These are phyloP conservation scores for Hibiscus syriacus DNA, from an alignment of 345 rosid species.

Conservation along the genomic window DNA sequence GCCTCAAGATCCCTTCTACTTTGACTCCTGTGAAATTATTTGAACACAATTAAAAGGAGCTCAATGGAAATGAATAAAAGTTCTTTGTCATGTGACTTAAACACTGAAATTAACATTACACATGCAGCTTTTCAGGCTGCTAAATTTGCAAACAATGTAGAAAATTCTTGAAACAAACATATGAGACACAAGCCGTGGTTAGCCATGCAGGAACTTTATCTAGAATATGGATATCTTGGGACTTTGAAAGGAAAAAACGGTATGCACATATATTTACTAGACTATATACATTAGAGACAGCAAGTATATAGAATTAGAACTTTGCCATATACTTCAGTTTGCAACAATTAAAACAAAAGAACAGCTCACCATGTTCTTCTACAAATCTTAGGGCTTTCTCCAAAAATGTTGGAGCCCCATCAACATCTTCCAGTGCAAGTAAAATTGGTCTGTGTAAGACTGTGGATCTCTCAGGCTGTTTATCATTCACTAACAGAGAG, in stretches of 20 bases:
- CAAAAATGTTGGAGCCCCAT: slow-evolving; percentile 95
- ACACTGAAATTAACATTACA: neutral
- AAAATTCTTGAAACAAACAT: slow-evolving; percentile 3
- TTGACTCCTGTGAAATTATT: slow-evolving; percentile 52
- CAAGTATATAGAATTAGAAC: neutral
- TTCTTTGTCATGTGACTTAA: neutral
- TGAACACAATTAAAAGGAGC: slow-evolving; percentile 21
- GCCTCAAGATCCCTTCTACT: slow-evolving; percentile 93
- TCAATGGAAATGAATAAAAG: neutral
- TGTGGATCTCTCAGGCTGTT: slow-evolving; percentile 40
- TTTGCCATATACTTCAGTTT: slow-evolving; percentile 1
- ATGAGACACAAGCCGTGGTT: neutral
- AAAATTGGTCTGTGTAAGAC: slow-evolving; percentile 78
- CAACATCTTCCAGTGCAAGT: slow-evolving; percentile 94
- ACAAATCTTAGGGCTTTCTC: slow-evolving; percentile 91
- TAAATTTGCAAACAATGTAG: neutral
- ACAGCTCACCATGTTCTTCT: slow-evolving; percentile 76
- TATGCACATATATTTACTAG: neutral
- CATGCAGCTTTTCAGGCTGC: neutral
- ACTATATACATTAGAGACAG: neutral
- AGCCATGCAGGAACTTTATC: slow-evolving; percentile 1
- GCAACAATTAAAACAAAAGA: slow-evolving; percentile 1
- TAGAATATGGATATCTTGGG: neutral
- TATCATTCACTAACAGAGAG: slow-evolving; percentile 48
- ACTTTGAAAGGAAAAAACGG: neutral